Evolutionary conservation across 2,329 filamentous ascomycete species (phyloP).

Genomic region (Tothia fuscella): DNA sequence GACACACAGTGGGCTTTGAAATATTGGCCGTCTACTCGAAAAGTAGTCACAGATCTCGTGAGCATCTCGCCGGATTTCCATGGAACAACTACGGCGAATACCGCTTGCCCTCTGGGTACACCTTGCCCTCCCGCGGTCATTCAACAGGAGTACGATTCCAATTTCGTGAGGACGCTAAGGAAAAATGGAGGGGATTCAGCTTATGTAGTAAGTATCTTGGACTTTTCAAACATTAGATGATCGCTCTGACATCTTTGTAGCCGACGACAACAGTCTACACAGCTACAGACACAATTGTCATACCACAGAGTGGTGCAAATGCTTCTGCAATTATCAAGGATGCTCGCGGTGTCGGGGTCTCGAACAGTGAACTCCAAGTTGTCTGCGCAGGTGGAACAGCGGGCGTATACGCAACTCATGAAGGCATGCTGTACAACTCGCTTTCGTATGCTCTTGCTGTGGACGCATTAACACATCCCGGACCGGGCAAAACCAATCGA

Average conservation of each 20-base stretch:
- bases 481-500: slow-evolving; percentile 30
- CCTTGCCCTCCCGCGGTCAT: slow-evolving; percentile 30
- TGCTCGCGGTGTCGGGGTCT: slow-evolving; percentile 32
- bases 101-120: slow-evolving; percentile 18
- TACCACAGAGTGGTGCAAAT: slow-evolving; percentile 34
- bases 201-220: too few species aligned
- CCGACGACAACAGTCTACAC: slow-evolving; percentile 44
- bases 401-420: slow-evolving; percentile 38
- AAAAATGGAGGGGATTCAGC: slow-evolving; percentile 36
- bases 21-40: slow-evolving; percentile 42
- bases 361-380: slow-evolving; percentile 38
- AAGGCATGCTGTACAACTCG: slow-evolving; percentile 38
- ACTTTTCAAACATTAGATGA: too few species aligned
- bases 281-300: slow-evolving; percentile 38
- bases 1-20: slow-evolving; percentile 46
- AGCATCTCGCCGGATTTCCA: slow-evolving; percentile 42
- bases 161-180: slow-evolving; percentile 33
- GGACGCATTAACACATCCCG: slow-evolving; percentile 38
- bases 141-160: slow-evolving; percentile 36
- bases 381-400: slow-evolving; percentile 30
- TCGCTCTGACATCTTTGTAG: too few species aligned
- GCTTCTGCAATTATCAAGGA: slow-evolving; percentile 38
- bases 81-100: slow-evolving; percentile 31
- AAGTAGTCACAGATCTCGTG: slow-evolving; percentile 36
- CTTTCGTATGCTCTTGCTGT: slow-evolving; percentile 33